Base-by-base conservation (phyloP, 371 early-diverging fungal species). In the Lichtheimia ramosa region DNA sequence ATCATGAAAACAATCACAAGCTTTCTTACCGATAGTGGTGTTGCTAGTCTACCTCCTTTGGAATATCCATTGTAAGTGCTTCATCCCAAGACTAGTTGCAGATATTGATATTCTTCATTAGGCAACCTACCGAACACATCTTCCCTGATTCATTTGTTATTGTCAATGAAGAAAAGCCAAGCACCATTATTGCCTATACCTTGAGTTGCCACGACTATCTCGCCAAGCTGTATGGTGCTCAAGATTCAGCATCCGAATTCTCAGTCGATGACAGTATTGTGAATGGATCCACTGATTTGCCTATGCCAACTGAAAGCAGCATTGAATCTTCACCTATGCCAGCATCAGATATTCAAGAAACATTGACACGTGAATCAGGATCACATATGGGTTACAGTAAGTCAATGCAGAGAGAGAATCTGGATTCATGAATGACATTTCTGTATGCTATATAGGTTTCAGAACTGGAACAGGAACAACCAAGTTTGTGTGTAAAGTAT, bases 101-200 rank as follows among this genome's bases (percentile, higher is more conserved):
- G 10, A 34, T 34, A 34, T 10, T 34, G 10, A 34, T 34, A 34
- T 4, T 34, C 2, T 34, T 34, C 10, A 1, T 10, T 34, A 34
- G 34, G 2, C 46, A 21, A 21, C 46, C 46, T 18, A 18, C 46
- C 46, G 46, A 46, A 10, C 96, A 97, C 66, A 74, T 97, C 5
- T 88, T 96, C 58, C 83, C 88, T 3, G 94, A 92, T 55, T 96
- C 96, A 0, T 79, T 83, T 27, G 86, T 97, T 28, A 86, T 96
- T 39, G 89, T 96, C 4, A 84, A 93, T 27, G 97, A 97, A 64
- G 91, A 93, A 52, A 96, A 97, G 61, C 97, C 96, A 6, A 93
- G 92, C 65, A 95, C 97, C 0, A 93, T 98, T 56, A 89, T 98
- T 56, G 95, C 98, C 0, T 91, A 92, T 67, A 89, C 96, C 0